Evolutionary conservation across 768 basidiomycete species (phyloP).

Genomic region (Candolleomyces efflorescens): DNA sequence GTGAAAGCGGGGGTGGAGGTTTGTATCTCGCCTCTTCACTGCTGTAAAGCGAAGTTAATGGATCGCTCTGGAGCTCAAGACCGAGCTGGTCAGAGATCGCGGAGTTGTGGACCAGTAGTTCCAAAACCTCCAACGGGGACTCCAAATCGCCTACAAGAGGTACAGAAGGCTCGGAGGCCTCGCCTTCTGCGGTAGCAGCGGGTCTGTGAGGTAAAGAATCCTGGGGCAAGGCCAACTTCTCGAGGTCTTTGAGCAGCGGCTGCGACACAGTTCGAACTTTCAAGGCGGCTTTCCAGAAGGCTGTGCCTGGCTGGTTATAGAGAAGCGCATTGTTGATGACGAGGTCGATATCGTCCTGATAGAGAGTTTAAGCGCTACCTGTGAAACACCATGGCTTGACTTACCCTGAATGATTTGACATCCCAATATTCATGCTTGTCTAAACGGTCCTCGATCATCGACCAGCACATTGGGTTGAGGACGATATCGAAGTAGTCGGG

Average conservation of each 20-base stretch:
- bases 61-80: constrained; percentile 51
- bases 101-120: constrained; percentile 51
- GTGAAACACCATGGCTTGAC: constrained; percentile 9
- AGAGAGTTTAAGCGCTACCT: neutral
- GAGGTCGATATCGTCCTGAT: constrained; percentile 74
- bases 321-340: constrained; percentile 82
- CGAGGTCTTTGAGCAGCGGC: constrained; percentile 41
- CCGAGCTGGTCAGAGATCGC: constrained; percentile 49
- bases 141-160: constrained; percentile 69
- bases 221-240: constrained; percentile 21
- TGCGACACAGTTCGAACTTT: constrained; percentile 45
- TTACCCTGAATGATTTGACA: constrained; percentile 66
- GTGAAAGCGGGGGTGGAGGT: constrained; percentile 56
- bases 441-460: constrained; percentile 74
- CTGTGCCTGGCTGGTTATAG: constrained; percentile 78
- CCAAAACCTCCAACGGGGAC: constrained; percentile 53
- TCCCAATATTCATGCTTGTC: constrained; percentile 83
- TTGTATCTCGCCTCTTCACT: constrained; percentile 63
- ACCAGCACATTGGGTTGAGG: constrained; percentile 86
- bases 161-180: neutral
- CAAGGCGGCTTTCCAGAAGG: constrained; percentile 65
- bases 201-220: constrained; percentile 1
- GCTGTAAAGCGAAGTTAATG: constrained; percentile 62
- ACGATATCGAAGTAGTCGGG: constrained; percentile 92
- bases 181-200: neutral